Evolutionary conservation across 495 filamentous ascomycete genomes (phyloP).

Genomic region (Polyplosphaeria fusca): DNA sequence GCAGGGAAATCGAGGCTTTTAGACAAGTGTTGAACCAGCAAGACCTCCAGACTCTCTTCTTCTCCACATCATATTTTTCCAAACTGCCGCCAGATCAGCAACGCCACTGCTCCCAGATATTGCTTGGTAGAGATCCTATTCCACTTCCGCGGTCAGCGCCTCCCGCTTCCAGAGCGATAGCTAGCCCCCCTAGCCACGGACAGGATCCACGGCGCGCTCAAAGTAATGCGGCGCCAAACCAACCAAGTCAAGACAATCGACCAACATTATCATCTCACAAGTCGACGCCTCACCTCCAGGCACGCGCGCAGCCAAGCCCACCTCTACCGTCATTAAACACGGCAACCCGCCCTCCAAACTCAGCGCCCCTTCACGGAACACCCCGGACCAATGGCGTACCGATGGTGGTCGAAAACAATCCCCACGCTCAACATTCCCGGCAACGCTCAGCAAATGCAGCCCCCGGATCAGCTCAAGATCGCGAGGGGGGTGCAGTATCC

Average conservation of each 20-base stretch:
- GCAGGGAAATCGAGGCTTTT: slow-evolving; percentile 8
- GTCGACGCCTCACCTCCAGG: neutral
- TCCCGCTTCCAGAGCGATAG: neutral
- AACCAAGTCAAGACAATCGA: neutral
- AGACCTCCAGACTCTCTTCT: slow-evolving; percentile 14
- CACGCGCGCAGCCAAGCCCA: too few species aligned
- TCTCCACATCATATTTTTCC: slow-evolving; percentile 15
- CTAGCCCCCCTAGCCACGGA: neutral
- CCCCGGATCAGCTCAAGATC: too few species aligned
- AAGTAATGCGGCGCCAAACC: too few species aligned
- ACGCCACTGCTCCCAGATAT: neutral
- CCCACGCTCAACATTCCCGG: too few species aligned
- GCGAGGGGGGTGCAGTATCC: too few species aligned
- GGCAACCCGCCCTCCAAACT: too few species aligned
- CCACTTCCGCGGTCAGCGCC: neutral
- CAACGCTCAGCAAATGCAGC: too few species aligned
- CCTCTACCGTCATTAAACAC: too few species aligned
- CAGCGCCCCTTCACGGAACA: too few species aligned
- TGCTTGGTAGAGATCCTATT: slow-evolving; percentile 2
- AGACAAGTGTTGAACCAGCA: slow-evolving; percentile 7
- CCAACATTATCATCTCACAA: neutral
- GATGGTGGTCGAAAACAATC: too few species aligned
- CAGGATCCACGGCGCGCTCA: too few species aligned
- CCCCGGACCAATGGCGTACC: too few species aligned
- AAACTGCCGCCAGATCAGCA: slow-evolving; percentile 4